Evolutionary conservation across 2,329 filamentous ascomycete species (phyloP).

Genomic region (Orbilia javanica): DNA sequence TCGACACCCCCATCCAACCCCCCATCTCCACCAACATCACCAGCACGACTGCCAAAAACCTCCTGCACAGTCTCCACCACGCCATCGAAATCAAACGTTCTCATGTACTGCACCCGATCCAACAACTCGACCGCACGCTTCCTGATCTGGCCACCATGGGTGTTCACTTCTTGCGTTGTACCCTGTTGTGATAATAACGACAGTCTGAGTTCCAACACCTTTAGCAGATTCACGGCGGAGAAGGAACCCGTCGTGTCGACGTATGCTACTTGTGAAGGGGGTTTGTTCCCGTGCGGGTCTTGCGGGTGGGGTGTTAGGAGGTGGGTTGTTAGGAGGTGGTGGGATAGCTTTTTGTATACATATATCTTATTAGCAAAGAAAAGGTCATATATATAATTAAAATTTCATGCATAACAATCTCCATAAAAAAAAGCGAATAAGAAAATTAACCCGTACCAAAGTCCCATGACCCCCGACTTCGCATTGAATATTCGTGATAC

Average conservation of each 20-base stretch:
- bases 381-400: too few relatives aligned
- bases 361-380: too few relatives aligned
- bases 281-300: neutral
- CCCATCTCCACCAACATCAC: neutral
- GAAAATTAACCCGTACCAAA: too few relatives aligned
- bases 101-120: constrained; percentile 55
- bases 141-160: neutral
- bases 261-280: constrained; percentile 40
- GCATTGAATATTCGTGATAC: constrained; percentile 44
- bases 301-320: too few relatives aligned
- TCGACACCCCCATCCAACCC: too few relatives aligned
- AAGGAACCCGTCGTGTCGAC: constrained; percentile 56
- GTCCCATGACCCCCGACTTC: constrained; percentile 33
- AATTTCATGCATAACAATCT: too few relatives aligned
- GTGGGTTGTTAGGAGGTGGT: constrained; percentile 43
- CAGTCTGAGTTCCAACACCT: constrained; percentile 45
- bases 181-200: too few relatives aligned
- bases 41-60: constrained; percentile 9
- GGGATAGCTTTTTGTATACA: too few relatives aligned
- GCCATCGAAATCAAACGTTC: constrained; percentile 54
- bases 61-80: constrained; percentile 44
- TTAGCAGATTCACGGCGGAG: constrained; percentile 33
- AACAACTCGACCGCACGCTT: constrained; percentile 31
- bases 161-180: neutral
- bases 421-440: too few relatives aligned